Percentiles rank a stretch among this genome's conserved stretches.
Evolutionary conservation across 805 yeast genomes (phyloP).

Genomic region (Pichia cabralensis): DNA sequence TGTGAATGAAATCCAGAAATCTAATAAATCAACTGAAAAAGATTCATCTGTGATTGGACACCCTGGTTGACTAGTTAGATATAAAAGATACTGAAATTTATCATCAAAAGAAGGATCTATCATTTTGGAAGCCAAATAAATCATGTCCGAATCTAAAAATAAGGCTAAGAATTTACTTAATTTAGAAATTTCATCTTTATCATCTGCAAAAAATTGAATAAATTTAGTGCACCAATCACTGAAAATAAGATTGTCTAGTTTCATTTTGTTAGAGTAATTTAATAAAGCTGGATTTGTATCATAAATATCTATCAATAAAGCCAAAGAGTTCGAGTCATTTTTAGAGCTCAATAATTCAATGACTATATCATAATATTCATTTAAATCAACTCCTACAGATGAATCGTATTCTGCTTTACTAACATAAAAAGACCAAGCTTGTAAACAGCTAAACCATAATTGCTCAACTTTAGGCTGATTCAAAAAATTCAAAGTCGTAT

Average conservation of each 20-base stretch:
- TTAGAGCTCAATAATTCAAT: constrained; percentile 14
- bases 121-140: constrained; percentile 32
- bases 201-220: constrained; percentile 22
- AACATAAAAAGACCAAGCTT: constrained; percentile 30
- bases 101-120: constrained; percentile 26
- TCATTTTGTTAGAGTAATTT: constrained; percentile 21
- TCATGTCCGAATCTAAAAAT: constrained; percentile 37
- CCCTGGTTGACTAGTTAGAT: constrained; percentile 47
- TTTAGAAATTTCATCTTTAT: constrained; percentile 27
- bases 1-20: constrained; percentile 61
- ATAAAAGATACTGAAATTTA: constrained; percentile 39
- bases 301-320: constrained; percentile 33
- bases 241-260: constrained; percentile 30
- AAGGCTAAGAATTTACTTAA: constrained; percentile 38
- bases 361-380: constrained; percentile 9
- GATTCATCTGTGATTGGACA: constrained; percentile 50
- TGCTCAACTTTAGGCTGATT: not conserved
- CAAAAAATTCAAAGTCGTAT: not conserved
- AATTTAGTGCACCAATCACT: constrained; percentile 36
- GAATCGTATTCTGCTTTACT: constrained; percentile 29
- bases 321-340: constrained; percentile 20
- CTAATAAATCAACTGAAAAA: constrained; percentile 43
- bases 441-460: constrained; percentile 25
- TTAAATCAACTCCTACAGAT: constrained; percentile 19
- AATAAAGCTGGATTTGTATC: constrained; percentile 38